Base-by-base conservation (phyloP, 108 stramenopile genomes). In the Fragilariopsis cylindrus region DNA sequence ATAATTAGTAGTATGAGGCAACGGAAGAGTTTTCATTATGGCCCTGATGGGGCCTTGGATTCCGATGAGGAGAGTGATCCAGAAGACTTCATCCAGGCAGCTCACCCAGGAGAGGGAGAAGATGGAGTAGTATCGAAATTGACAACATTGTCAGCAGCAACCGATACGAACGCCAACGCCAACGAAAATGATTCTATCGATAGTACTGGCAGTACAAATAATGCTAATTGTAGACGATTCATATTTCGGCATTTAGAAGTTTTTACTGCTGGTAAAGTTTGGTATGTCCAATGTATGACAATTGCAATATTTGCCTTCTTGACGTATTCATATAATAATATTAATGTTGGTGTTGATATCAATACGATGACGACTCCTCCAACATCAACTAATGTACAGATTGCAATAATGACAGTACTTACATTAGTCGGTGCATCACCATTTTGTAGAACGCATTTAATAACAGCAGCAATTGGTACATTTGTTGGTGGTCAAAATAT, bases 401-500 rank as follows among this genome's bases (percentile, higher is more conserved):
- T 85, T 47, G 66, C 82, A 42, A 81, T 80, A 53, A 85, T 85
- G 84, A 82, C 82, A 2, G 72, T 82, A 13, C 82, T 85, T 18
- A 68, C 70, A 7, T 42, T 85, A 9, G 73, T 82, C 21, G 84
- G 82, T 7, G 73, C 76, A 12, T 73, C 76, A 5, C 81, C 84
- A 21, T 74, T 77, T 52, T 60, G 47, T 16, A 71, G 56, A 1
- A 69, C 69, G 13, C 83, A 82, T 76, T 48, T 85, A 19, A 55
- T 80, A 13, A 43, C 69, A 21, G 72, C 82, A 3, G 48, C 84
- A 13, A 71, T 85, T 43, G 84, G 84, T 12, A 73, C 79, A 3
- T 77, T 85, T 58, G 82, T 74, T n/a, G 84, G 84, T 39, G 84
- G 84, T 6, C 84, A 85, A 15, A 82, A 76, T 65, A 74, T 85